A percentile compares a stretch with the other conserved stretches of the same genome.
Evolutionary conservation across 2,329 filamentous ascomycete genomes (phyloP).

Genomic region (Diaporthe citri): DNA sequence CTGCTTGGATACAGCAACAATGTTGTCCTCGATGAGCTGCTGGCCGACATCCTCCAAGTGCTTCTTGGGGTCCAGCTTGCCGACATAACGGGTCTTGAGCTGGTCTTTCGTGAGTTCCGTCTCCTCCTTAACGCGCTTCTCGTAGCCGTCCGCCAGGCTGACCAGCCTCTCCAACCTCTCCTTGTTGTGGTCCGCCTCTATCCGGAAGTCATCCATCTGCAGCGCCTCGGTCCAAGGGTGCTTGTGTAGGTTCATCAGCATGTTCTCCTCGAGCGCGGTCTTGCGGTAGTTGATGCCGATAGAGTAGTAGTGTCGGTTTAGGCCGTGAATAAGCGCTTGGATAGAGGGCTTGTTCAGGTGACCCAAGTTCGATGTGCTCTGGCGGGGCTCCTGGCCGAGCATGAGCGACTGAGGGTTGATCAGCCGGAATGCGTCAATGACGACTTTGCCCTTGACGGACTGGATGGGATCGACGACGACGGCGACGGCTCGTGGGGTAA

Average conservation of each 20-base stretch:
- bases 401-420: conserved; percentile 98
- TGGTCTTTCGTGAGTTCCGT: conserved; percentile 97
- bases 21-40: conserved; percentile 98
- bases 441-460: conserved; percentile 99
- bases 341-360: conserved; percentile 99
- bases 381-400: conserved; percentile 96
- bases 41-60: conserved; percentile 97
- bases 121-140: conserved; percentile 99
- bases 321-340: conserved; percentile 96
- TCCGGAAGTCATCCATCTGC: conserved; percentile 95
- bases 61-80: conserved; percentile 99
- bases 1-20: conserved; percentile 96
- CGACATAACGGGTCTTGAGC: conserved; percentile 97
- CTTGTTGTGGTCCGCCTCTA: conserved; percentile 87
- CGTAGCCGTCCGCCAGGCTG: conserved; percentile 91
- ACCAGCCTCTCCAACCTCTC: conserved; percentile 91
- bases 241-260: conserved; percentile 99
- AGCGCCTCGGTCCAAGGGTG: conserved; percentile 99
- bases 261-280: conserved; percentile 97
- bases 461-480: conserved; percentile 99
- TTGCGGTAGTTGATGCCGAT: conserved; percentile 99
- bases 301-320: conserved; percentile 99
- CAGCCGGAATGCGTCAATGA: conserved; percentile 98
- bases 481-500: conserved; percentile 95
- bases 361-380: conserved; percentile 97